Percentiles rank a stretch among this genome's conserved stretches.
These are phyloP conservation scores for Chara braunii DNA, from an alignment of 139 green algal species.

Conservation along the genomic window DNA sequence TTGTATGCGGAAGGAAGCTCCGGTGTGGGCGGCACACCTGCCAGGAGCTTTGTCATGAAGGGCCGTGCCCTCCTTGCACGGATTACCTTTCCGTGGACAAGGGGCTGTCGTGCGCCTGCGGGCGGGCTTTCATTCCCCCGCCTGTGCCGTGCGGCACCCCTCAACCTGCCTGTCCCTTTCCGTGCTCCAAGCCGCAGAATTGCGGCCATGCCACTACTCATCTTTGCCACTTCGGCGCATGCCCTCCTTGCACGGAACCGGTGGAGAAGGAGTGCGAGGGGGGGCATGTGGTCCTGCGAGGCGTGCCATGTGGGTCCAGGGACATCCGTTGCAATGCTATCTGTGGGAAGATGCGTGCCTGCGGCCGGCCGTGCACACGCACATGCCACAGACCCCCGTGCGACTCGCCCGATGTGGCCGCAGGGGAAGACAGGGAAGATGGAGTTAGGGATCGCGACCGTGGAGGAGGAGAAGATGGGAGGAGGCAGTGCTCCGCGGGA, in stretches of 20 bases:
- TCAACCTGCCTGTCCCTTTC: constrained; percentile 5
- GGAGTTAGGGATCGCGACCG: constrained; percentile 22
- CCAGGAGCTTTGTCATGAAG: constrained; percentile 31
- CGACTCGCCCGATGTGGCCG: too few species aligned
- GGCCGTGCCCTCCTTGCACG: constrained; percentile 30
- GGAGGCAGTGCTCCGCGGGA: too few species aligned
- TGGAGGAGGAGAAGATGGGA: neutral
- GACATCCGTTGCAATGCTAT: constrained; percentile 18
- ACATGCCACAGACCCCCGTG: constrained; percentile 30
- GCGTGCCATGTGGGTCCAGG: constrained; percentile 20
- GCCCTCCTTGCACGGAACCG: constrained; percentile 25
- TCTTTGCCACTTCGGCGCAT: constrained; percentile 33
- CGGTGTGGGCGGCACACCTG: constrained; percentile 29
- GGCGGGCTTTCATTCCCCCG: constrained; percentile 15
- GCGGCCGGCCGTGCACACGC: constrained; percentile 14
- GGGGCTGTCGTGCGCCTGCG: constrained; percentile 34
- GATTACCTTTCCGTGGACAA: too few species aligned
- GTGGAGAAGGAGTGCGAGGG: constrained; percentile 23
- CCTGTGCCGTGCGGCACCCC: constrained; percentile 33
- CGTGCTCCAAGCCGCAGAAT: constrained; percentile 7
- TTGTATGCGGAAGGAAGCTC: constrained; percentile 37
- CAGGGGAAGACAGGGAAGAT: constrained; percentile 16
- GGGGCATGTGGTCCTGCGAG: constrained; percentile 30
- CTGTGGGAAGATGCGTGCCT: constrained; percentile 21
- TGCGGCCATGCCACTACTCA: constrained; percentile 29